Base-by-base conservation (phyloP, 345 rosid species). In the thale cress (Arabidopsis thaliana) region DNA sequence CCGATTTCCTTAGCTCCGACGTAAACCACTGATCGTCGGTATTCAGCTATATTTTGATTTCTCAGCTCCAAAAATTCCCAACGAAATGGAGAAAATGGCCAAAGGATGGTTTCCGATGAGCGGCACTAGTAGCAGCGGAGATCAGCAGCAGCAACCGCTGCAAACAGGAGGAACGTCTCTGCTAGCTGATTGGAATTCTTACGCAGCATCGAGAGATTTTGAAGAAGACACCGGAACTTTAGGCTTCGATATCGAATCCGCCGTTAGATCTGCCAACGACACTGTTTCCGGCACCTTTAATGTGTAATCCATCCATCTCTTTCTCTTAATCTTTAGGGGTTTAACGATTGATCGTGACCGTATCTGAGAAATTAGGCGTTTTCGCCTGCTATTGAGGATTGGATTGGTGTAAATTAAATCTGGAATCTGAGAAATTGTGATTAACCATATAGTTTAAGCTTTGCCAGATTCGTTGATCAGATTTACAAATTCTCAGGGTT, bases 211-310 rank as follows among this genome's bases (percentile, higher is more conserved):
- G 0, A 59, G 64, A 59, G 64, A 59, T 59, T 36, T 59, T 0
- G 64, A 59, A 59, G 64, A 59, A 59, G 64, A 59, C 20, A 20
- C 64, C 45, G 64, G 45, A 59, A 1, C 9, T 22, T 37, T 59
- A 20, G 42, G 63, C 4, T 59, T 59, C 30, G 45, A 59, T 37
- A 59, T 59, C 45, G 64, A 59, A 59, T 59, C 64, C 45, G 64
- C 64, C 45, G 64, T 59, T 37, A 59, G 64, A 59, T 59, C 64
- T 59, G 64, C 64, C 45, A 59, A 59, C 30, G 30, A 36, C 45
- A 59, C 64, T 59, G 64, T 59, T 9, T 59, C 64, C 45, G 45
- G 64, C 45, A 59, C 64, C 64, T 59, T 59, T 5, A 59, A 59
- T 59, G 64, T 59, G 64, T 59, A 59, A 20, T 1, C 64, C 0